Evolutionary conservation across 306 rosid genomes (phyloP).

Genomic region (Cucumis hystrix): DNA sequence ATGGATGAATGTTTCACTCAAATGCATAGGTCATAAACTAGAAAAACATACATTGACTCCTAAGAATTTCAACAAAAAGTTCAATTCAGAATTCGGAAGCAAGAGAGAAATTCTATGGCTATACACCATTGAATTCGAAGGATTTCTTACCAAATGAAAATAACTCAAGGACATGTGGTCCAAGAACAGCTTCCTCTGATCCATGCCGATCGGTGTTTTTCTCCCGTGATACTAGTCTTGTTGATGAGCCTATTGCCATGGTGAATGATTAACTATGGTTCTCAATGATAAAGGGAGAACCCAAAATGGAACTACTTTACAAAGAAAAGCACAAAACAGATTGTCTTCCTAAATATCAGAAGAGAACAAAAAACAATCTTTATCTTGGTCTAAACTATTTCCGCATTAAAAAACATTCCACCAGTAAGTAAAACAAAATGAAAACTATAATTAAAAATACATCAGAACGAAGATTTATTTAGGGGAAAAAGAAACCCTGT

Average conservation of each 20-base stretch:
- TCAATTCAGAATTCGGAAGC: not conserved
- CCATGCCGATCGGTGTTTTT: not conserved
- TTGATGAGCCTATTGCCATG: slow-evolving; percentile 1
- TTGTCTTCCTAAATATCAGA: slow-evolving; percentile 1
- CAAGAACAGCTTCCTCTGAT: slow-evolving; percentile 1
- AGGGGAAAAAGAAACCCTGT: not conserved
- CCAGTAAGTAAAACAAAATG: not conserved
- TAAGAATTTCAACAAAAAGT: not conserved
- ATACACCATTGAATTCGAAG: not conserved
- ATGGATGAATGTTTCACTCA: not conserved
- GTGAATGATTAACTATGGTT: not conserved
- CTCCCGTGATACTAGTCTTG: not conserved
- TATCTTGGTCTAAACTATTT: not conserved
- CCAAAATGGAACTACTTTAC: not conserved
- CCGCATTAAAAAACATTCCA: not conserved
- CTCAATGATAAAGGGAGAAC: not conserved
- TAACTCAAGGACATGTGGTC: not conserved
- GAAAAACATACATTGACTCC: not conserved
- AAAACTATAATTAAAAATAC: not conserved
- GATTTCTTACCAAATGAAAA: slow-evolving; percentile 5
- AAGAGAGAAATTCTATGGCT: not conserved
- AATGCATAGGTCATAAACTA: not conserved
- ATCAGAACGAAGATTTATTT: not conserved
- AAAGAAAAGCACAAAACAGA: not conserved
- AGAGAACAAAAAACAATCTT: not conserved